phyloP scores from a whole-genome alignment of 192 early-diverging fungal genomes.

The Mortierella antarctica region DNA sequence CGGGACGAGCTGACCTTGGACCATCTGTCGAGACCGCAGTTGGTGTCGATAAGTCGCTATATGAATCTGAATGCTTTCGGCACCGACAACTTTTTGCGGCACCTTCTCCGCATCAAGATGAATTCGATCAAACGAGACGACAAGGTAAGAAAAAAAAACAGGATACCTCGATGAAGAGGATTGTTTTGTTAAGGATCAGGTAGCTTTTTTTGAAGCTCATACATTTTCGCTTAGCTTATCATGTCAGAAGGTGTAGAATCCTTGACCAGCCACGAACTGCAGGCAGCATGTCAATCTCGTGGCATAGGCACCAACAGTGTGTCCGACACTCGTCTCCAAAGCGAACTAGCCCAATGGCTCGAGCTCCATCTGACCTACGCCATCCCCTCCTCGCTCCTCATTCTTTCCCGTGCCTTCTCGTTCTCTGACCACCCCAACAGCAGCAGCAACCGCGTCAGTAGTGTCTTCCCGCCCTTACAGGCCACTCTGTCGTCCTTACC shows the following conservation, averaged over 20 bases:
- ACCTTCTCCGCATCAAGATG: conserved; percentile 91
- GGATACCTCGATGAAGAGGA: too few relatives aligned
- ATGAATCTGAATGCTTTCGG: conserved; percentile 97
- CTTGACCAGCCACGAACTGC: conserved; percentile 88
- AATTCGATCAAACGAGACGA: conserved; percentile 90
- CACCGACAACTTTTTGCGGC: conserved; percentile 93
- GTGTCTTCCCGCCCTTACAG: conserved; percentile 83
- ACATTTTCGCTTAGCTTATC: conserved; percentile 70
- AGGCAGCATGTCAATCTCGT: conserved; percentile 86
- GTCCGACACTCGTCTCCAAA: conserved; percentile 89
- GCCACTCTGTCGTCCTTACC: conserved; percentile 93
- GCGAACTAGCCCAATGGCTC: conserved; percentile 93
- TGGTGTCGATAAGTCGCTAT: conserved; percentile 91
- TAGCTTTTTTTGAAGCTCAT: too few relatives aligned
- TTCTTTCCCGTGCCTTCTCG: conserved; percentile 90
- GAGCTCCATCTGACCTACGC: conserved; percentile 93
- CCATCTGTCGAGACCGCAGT: conserved; percentile 91
- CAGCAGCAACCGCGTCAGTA: conserved; percentile 60
- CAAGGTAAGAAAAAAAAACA: conserved; percentile 68
- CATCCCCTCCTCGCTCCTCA: conserved; percentile 91
- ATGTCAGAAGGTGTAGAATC: conserved; percentile 87
- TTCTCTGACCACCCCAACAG: too few relatives aligned
- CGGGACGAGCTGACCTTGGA: conserved; percentile 95
- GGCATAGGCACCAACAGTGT: conserved; percentile 91
- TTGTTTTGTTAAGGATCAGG: too few relatives aligned